These are phyloP conservation scores for Sporopachydermia quercuum DNA, from an alignment of 805 yeast species.

Conservation along the genomic window DNA sequence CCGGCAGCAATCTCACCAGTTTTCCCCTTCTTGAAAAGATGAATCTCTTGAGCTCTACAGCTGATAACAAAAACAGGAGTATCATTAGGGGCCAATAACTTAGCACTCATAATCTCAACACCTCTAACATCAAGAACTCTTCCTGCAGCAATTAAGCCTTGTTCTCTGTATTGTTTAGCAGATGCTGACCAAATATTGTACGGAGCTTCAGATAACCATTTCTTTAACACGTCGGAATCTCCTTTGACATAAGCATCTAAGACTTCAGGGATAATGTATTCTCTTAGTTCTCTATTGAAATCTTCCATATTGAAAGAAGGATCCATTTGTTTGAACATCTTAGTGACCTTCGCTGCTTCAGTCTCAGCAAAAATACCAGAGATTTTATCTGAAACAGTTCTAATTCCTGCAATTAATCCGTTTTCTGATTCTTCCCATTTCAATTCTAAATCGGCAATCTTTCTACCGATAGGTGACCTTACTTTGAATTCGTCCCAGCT, in stretches of 20 bases:
- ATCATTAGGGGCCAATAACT: slow-evolving; percentile 78
- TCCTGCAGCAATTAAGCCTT: slow-evolving; percentile 84
- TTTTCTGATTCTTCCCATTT: slow-evolving; percentile 81
- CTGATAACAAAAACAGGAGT: slow-evolving; percentile 86
- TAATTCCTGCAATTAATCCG: slow-evolving; percentile 65
- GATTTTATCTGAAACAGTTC: slow-evolving; percentile 68
- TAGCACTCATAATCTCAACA: slow-evolving; percentile 80
- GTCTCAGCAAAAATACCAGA: slow-evolving; percentile 91
- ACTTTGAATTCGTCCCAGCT: slow-evolving; percentile 53
- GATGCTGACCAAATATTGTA: slow-evolving; percentile 87
- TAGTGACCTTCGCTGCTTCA: slow-evolving; percentile 85
- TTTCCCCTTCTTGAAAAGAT: slow-evolving; percentile 73
- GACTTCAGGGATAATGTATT: slow-evolving; percentile 87
- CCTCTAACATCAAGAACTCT: slow-evolving; percentile 88
- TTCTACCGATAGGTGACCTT: slow-evolving; percentile 55
- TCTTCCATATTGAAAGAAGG: slow-evolving; percentile 70
- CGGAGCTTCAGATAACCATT: slow-evolving; percentile 96
- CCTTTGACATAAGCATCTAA: slow-evolving; percentile 91
- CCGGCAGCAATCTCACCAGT: slow-evolving; percentile 95
- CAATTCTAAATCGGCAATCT: slow-evolving; percentile 41
- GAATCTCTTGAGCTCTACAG: slow-evolving; percentile 94
- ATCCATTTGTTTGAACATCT: slow-evolving; percentile 77
- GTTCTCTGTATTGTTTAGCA: slow-evolving; percentile 83
- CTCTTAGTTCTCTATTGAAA: slow-evolving; percentile 73
- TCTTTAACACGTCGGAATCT: slow-evolving; percentile 66